Conservation (phyloP, 495 filamentous ascomycete species). For the Penicillium parvum region DNA sequence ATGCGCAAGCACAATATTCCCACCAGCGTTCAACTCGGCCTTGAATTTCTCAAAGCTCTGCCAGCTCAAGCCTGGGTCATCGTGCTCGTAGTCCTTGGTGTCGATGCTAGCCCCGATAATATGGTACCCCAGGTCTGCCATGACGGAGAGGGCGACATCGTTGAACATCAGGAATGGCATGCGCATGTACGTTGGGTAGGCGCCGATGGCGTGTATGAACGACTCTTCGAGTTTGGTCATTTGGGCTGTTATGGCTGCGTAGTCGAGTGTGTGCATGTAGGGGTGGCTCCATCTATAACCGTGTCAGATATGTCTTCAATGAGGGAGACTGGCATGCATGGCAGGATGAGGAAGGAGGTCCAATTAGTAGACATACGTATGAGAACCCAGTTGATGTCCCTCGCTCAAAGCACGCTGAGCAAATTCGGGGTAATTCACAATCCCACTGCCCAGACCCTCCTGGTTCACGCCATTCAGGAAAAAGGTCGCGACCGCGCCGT, state of each 20-base stretch:
- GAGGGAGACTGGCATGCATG: too few species aligned
- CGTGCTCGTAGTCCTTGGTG: conserved; percentile 42
- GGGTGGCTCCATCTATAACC: conserved; percentile 51
- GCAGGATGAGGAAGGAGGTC: not conserved
- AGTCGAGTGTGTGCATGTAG: conserved; percentile 51
- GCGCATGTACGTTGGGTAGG: conserved; percentile 70
- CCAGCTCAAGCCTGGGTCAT: conserved; percentile 23
- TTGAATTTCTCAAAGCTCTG: conserved; percentile 29
- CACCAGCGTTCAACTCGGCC: conserved; percentile 24
- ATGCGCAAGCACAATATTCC: conserved; percentile 41
- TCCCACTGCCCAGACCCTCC: conserved; percentile 47
- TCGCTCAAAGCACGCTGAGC: conserved; percentile 56
- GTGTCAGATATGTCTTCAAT: not conserved
- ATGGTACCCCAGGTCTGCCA: conserved; percentile 39
- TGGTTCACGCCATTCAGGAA: conserved; percentile 69
- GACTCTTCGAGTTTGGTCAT: conserved; percentile 70
- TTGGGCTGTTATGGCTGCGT: conserved; percentile 52
- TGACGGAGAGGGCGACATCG: conserved; percentile 19
- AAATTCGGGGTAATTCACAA: conserved; percentile 47
- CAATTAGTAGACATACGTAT: conserved; percentile 51
- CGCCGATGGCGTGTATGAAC: conserved; percentile 61
- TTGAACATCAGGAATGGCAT: conserved; percentile 38
- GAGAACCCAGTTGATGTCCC: conserved; percentile 72
- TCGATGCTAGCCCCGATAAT: conserved; percentile 42
- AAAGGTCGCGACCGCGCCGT: conserved; percentile 64